Conservation (phyloP, 176 grass and related monocot species). For the Oropetium thomaeum region DNA sequence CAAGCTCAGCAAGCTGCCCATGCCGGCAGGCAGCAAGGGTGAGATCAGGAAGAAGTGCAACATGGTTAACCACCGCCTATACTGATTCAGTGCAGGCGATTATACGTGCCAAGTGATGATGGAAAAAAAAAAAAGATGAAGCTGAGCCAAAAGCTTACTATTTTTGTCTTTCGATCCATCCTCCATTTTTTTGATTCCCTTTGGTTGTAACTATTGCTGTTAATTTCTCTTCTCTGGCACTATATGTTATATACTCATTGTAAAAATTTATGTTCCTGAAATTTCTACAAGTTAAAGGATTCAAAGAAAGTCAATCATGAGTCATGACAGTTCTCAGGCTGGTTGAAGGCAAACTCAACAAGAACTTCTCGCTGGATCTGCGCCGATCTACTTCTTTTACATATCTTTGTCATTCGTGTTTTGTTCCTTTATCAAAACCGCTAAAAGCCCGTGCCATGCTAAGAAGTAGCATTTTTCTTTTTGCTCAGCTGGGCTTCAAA, state of each 20-base stretch:
- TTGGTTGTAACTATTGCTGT: constrained; percentile 1
- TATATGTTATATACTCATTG: background rate
- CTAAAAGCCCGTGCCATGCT: too few species aligned
- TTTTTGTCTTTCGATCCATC: background rate
- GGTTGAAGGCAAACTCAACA: too few species aligned
- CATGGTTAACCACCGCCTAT: background rate
- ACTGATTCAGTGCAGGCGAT: background rate
- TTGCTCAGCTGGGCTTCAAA: too few species aligned
- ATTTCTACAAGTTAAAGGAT: background rate
- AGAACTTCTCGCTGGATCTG: too few species aligned
- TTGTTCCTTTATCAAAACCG: too few species aligned
- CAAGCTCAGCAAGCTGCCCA: constrained; percentile 57
- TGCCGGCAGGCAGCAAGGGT: constrained; percentile 46
- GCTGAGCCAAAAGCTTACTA: background rate
- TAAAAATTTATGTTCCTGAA: background rate
- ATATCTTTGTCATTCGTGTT: too few species aligned
- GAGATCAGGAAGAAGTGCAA: constrained; percentile 59
- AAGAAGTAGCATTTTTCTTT: too few species aligned
- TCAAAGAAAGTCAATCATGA: background rate
- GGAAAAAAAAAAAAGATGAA: background rate
- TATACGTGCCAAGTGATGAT: background rate
- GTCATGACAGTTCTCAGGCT: too few species aligned
- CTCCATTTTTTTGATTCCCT: constrained; percentile 34
- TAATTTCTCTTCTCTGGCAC: background rate
- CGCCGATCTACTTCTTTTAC: too few species aligned